Percentiles rank a stretch among this genome's conserved stretches.
These are phyloP conservation scores for Trichomonas gallinae DNA, from an alignment of 208 protist genomes.

Conservation along the genomic window DNA sequence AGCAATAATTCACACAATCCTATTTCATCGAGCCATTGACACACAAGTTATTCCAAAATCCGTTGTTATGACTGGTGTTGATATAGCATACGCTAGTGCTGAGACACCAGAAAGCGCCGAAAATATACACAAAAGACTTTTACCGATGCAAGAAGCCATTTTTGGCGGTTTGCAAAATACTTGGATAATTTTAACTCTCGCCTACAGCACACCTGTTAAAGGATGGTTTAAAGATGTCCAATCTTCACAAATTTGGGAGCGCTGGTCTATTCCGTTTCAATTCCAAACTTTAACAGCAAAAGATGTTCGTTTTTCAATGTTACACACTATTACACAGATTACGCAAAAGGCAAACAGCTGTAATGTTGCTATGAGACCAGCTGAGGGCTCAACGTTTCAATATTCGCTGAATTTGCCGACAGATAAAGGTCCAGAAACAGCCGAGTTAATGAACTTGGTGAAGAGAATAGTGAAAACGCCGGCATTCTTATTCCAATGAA, in stretches of 20 bases:
- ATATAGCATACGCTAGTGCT: background rate
- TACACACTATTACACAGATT: background rate
- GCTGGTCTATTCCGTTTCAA: background rate
- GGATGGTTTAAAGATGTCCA: background rate
- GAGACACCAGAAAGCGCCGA: background rate
- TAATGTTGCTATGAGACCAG: background rate
- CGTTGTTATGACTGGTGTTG: background rate
- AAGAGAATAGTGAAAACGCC: background rate
- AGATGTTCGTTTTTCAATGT: background rate
- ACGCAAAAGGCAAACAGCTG: background rate
- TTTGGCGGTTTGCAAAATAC: background rate
- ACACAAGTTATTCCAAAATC: background rate
- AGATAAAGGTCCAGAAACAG: background rate
- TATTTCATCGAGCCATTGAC: conserved; percentile 3
- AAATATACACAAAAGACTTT: background rate
- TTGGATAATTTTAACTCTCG: background rate
- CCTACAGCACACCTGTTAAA: background rate
- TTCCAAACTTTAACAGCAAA: background rate
- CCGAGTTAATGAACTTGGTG: background rate
- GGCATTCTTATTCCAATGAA: background rate
- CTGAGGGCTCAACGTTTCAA: background rate
- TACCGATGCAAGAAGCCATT: background rate
- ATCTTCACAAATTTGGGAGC: background rate
- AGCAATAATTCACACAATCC: background rate
- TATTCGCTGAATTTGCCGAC: background rate